phyloP scores from a whole-genome alignment of 129 eudicot genomes.

The Tagetes erecta region DNA sequence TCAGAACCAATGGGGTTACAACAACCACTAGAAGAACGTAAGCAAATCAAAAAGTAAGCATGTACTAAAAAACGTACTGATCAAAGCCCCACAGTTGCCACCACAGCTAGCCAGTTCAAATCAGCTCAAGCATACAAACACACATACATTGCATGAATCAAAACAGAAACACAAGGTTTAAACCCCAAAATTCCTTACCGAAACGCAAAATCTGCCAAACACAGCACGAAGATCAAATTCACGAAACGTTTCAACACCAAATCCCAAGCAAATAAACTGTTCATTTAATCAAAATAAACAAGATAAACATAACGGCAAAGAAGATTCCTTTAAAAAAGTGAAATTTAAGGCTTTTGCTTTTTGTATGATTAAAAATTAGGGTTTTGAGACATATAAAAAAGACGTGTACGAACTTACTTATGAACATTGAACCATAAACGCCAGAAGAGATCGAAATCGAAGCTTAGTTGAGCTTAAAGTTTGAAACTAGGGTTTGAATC shows the following conservation, averaged over 20 bases:
- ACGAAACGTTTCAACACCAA: constrained; percentile 13
- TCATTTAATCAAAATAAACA: constrained; percentile 26
- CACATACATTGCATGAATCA: constrained; percentile 22
- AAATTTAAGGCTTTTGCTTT: constrained; percentile 28
- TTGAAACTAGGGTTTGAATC: constrained; percentile 56
- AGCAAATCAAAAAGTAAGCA: constrained; percentile 5
- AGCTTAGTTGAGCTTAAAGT: constrained; percentile 18
- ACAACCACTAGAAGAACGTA: constrained; percentile 14
- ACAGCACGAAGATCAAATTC: constrained; percentile 31
- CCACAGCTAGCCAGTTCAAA: constrained; percentile 11
- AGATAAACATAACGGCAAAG: constrained; percentile 21
- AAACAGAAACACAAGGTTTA: neutral
- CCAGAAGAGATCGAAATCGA: constrained; percentile 34
- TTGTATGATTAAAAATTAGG: constrained; percentile 44
- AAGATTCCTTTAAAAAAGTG: constrained; percentile 26
- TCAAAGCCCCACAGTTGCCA: neutral
- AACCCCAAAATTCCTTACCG: constrained; percentile 20
- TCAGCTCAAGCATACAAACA: constrained; percentile 4
- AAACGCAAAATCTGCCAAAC: constrained; percentile 27
- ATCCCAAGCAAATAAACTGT: constrained; percentile 18
- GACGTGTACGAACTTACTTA: constrained; percentile 38
- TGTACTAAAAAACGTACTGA: neutral
- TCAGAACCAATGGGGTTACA: neutral
- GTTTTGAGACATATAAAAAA: constrained; percentile 36
- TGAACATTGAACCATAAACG: constrained; percentile 27